Base-by-base conservation (phyloP, 352 stramenopile genomes). In the Pythium apleroticum region DNA sequence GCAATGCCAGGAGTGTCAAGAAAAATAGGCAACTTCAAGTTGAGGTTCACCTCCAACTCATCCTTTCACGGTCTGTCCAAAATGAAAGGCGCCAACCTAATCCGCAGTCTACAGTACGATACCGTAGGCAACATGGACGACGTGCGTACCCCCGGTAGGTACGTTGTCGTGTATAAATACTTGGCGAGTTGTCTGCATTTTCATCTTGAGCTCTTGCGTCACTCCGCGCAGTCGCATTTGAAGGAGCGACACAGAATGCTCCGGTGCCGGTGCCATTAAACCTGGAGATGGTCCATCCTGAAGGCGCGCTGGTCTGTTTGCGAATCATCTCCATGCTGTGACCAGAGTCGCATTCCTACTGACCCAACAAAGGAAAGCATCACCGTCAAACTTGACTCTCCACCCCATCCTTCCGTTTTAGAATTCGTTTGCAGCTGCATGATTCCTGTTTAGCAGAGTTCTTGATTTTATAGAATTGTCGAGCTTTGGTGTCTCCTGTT, bases 231-330 rank as follows among this genome's bases (percentile, higher is more conserved):
- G 20, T 50, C 43, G 6, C 43, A 50, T 28, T 50, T n/a, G 6
- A 50, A 50, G 43, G 14, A 28, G 15, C 39, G 43, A 50, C 43
- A 50, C 19, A 50, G 43, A 50, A n/a, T n/a, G n/a, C 9, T 7
- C 20, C n/a, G 19, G n/a, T n/a, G n/a, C n/a, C 9, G 43, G 20
- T 17, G 19, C 17, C 22, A 30, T 45, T 53, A 15, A 17, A 19
- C 39, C 22, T 28, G 57, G 57, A 64, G 57, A 64, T 64, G 57
- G 22, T 43, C 8, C 57, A 56, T 58, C 46, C 58, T 65, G 58
- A 65, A 65, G 58, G 9, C 43, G n/a, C 6, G 43, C n/a, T 7
- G 43, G 27, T 27, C 15, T 50, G 43, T 50, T 50, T 50, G 43
- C 43, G 43, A 50, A 50, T 50, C 43, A 50, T 15, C 43, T 14